Evolutionary conservation across 345 rosid species (phyloP), one percentile per base, ranked within the genome.

Genomic region (Salix udensis): DNA sequence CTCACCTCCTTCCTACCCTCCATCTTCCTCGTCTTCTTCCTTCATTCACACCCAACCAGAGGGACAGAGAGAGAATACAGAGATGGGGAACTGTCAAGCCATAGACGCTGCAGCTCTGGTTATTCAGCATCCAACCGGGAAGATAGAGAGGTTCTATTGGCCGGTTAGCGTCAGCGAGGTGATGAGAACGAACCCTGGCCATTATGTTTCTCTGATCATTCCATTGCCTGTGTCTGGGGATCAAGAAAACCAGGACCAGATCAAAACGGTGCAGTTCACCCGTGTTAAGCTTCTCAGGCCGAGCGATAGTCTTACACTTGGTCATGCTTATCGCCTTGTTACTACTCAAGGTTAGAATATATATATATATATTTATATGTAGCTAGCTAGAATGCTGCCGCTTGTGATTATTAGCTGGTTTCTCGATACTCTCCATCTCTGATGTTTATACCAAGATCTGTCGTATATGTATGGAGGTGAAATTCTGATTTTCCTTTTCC

Each of bases 71-170:
- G 5, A 19, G 39, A 53, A 44, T 1, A 13, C n/a, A 76, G 73
- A 78, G 39, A 96, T 92, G 99, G 99, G 99, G 37, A 96, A 96
- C 44, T 96, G 98, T 79, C 99, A 96, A 68, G 93, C 99, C 65
- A 87, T 96, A 46, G 99, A 96, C 73, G 99, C 99, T 1, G 99
- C 98, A 1, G 99, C 97, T 24, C 79, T 96, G 67, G 98, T 91
- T 24, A 83, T 96, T 80, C 98, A 96, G 81, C 98, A 96, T 74
- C 98, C 99, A 3, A 67, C 76, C 65, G 99, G 99, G 26, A 91
- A 82, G 70, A 75, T 93, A 50, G 98, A 96, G 83, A 89, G 98
- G 86, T 55, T 92, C 48, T 92, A 92, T 70, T 86, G 97, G 91
- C 81, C 92, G 2, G 74, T 93, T 6, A 69, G 82, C 4, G 99